Percentiles rank a stretch among this genome's conserved stretches.
Evolutionary conservation across 1,284 basidiomycete genomes (phyloP).

Genomic region (Pseudomicrostroma phylloplanum): DNA sequence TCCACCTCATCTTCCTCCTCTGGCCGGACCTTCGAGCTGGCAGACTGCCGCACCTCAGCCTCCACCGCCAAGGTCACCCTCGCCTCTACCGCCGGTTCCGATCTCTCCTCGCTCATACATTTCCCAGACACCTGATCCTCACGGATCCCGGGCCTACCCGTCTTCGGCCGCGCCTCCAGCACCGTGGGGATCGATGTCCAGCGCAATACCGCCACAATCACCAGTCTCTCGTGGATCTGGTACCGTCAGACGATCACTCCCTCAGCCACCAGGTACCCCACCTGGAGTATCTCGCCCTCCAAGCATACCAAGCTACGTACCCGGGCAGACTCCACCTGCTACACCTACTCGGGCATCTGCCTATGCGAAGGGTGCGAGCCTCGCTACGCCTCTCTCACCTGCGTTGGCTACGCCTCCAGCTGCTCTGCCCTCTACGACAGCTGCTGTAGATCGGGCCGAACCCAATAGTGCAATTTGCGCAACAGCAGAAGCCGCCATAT

Average conservation of each 20-base stretch:
- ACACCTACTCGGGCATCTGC: too few species aligned
- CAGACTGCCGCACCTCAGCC: too few species aligned
- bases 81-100: neutral
- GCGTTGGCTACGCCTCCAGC: neutral
- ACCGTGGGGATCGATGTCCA: neutral
- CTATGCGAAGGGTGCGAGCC: too few species aligned
- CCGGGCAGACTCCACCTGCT: too few species aligned
- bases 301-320: too few species aligned
- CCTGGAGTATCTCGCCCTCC: neutral
- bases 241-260: conserved; percentile 10
- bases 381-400: neutral
- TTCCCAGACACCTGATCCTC: neutral
- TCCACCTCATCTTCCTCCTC: too few species aligned
- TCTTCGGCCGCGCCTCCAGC: conserved; percentile 3
- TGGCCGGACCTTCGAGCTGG: too few species aligned
- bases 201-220: conserved; percentile 3
- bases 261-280: conserved; percentile 10
- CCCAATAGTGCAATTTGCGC: neutral
- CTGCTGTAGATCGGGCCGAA: neutral
- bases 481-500: neutral
- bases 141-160: neutral
- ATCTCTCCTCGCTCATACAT: conserved; percentile 6
- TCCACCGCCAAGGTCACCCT: neutral
- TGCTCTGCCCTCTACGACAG: neutral
- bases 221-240: conserved; percentile 6